Conservation (phyloP, 768 basidiomycete genomes). For the Collybiopsis confluens region DNA sequence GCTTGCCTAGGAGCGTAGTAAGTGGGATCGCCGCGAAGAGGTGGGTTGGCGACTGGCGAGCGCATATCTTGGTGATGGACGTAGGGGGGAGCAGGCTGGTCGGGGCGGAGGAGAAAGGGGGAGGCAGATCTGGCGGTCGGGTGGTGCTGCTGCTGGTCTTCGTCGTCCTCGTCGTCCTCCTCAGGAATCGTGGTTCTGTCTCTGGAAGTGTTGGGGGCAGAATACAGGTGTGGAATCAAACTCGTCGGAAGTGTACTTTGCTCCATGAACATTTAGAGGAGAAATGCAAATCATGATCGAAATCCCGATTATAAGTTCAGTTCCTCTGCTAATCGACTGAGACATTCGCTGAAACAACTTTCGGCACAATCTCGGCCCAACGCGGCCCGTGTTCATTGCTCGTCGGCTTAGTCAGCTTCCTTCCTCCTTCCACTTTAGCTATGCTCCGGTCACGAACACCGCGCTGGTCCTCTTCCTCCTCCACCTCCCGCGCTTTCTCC, state of each 20-base stretch:
- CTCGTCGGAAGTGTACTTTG: slow-evolving; percentile 50
- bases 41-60: slow-evolving; percentile 1
- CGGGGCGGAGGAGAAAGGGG: slow-evolving; percentile 13
- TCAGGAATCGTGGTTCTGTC: slow-evolving; percentile 13
- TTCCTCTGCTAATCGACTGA: too few relatives aligned
- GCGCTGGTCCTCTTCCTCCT: slow-evolving; percentile 23
- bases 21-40: slow-evolving; percentile 12
- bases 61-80: slow-evolving; percentile 1
- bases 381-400: too few relatives aligned
- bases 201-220: slow-evolving; percentile 25
- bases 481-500: slow-evolving; percentile 34
- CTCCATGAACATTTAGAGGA: background rate
- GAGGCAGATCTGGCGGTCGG: slow-evolving; percentile 15
- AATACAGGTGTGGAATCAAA: slow-evolving; percentile 45
- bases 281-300: too few relatives aligned
- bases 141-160: slow-evolving; percentile 13
- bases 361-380: too few relatives aligned
- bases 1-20: slow-evolving; percentile 19
- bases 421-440: background rate
- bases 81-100: slow-evolving; percentile 10
- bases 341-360: too few relatives aligned
- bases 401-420: background rate
- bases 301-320: too few relatives aligned
- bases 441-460: slow-evolving; percentile 6
- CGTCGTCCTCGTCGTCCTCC: slow-evolving; percentile 14